These are phyloP conservation scores for Mortierella sp. DNA, from an alignment of 371 early-diverging fungal genomes.

Conservation along the genomic window DNA sequence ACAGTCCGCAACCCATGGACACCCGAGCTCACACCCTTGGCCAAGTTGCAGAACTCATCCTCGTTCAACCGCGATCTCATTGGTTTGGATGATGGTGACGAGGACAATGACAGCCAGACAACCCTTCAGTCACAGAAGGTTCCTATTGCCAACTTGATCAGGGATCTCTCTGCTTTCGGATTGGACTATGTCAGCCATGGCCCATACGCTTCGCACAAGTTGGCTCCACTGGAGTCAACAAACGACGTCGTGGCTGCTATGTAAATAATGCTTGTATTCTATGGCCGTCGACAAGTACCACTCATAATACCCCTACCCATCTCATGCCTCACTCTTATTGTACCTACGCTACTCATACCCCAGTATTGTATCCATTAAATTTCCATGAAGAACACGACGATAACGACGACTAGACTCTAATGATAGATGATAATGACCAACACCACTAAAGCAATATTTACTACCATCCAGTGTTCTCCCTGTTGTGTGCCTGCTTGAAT, in stretches of 20 bases:
- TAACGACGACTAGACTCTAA: no score
- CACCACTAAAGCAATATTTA: no score
- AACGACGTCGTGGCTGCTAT: conserved; percentile 13
- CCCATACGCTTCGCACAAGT: conserved; percentile 4
- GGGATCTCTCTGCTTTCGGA: conserved; percentile 8
- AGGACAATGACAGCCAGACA: conserved; percentile 3
- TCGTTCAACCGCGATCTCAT: conserved; percentile 8
- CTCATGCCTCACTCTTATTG: not conserved
- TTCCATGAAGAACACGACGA: no score
- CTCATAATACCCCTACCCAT: conserved; percentile 1
- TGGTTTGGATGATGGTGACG: not conserved
- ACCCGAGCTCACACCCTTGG: conserved; percentile 24
- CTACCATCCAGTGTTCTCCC: no score
- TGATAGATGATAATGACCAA: no score
- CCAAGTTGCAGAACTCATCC: conserved; percentile 22
- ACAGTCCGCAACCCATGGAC: conserved; percentile 21
- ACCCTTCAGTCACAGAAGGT: not conserved
- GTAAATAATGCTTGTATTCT: conserved; percentile 3
- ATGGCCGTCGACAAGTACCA: not conserved
- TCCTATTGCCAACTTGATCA: conserved; percentile 15
- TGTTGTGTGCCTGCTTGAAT: no score
- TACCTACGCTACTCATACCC: no score
- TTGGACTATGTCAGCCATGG: conserved; percentile 17
- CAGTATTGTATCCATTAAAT: no score
- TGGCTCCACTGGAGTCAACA: not conserved